A percentile compares a stretch with the other conserved stretches of the same genome.
These are phyloP conservation scores for Saccharomyces mikatae DNA, from an alignment of 805 yeast genomes.

Conservation along the genomic window DNA sequence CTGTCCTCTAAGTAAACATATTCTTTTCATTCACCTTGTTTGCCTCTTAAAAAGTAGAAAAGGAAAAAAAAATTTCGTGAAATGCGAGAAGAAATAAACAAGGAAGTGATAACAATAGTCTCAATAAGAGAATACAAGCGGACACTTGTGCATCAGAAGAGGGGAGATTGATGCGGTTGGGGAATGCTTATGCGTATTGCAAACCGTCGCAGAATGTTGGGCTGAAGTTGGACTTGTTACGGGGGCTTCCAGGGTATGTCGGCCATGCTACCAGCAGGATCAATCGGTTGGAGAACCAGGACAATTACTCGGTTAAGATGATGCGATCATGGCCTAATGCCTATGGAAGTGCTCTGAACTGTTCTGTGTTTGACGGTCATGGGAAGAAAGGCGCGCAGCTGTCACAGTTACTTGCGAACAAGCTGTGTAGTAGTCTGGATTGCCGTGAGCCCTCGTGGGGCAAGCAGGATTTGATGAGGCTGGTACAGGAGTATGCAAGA, in stretches of 20 bases:
- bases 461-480: neutral
- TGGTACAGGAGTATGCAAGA: neutral
- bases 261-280: conserved; percentile 78
- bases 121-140: neutral
- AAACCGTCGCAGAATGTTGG: neutral
- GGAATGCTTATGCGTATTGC: neutral
- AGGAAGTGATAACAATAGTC: neutral
- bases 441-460: neutral
- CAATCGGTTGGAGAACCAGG: conserved; percentile 75
- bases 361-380: conserved; percentile 87
- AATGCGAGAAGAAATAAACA: neutral
- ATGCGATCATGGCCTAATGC: conserved; percentile 31
- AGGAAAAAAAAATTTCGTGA: neutral
- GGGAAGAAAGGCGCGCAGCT: conserved; percentile 55
- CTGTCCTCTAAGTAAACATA: neutral
- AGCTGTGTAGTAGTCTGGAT: neutral
- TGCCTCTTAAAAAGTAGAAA: neutral
- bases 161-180: neutral
- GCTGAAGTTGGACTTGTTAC: neutral
- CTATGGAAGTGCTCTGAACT: conserved; percentile 45
- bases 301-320: conserved; percentile 60
- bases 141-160: neutral
- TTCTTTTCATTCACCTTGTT: neutral
- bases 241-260: conserved; percentile 33
- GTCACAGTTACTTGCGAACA: conserved; percentile 44